Evolutionary conservation across 176 grass and related monocot genomes (phyloP).

Genomic region (Stipa capillata): DNA sequence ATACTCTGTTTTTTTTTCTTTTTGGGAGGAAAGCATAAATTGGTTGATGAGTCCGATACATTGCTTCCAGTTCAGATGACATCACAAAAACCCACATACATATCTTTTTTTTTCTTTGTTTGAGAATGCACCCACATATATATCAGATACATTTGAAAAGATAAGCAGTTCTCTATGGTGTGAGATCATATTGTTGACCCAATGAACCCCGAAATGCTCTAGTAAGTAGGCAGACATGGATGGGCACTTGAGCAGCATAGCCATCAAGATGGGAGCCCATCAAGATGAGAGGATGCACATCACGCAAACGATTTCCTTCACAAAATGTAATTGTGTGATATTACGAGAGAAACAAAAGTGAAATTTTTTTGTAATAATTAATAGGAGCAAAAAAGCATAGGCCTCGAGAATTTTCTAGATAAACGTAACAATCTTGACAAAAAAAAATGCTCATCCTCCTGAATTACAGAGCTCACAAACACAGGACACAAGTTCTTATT

Average conservation of each 20-base stretch:
- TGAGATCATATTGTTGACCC: too few relatives aligned
- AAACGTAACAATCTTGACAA: neutral
- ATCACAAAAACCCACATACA: conserved; percentile 7
- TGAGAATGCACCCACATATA: too few relatives aligned
- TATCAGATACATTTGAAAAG: neutral
- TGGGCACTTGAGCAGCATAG: neutral
- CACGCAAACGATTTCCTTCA: neutral
- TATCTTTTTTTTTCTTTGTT: too few relatives aligned
- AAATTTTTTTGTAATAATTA: neutral
- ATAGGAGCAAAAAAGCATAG: neutral
- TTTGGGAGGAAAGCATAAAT: neutral
- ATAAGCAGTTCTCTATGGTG: neutral
- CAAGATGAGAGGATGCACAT: neutral
- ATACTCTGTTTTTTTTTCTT: too few relatives aligned
- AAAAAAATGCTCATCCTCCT: conserved; percentile 2
- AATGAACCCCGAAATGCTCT: neutral
- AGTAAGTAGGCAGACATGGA: neutral
- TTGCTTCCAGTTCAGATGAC: conserved; percentile 17
- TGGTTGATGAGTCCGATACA: neutral
- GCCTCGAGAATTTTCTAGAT: neutral
- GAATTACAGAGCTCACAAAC: conserved; percentile 22
- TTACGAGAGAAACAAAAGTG: neutral
- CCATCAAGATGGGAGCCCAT: too few relatives aligned
- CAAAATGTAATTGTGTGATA: neutral
- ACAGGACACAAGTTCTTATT: conserved; percentile 28